phyloP scores from a whole-genome alignment of 441 rosid species.

The Brassica hybrid region DNA sequence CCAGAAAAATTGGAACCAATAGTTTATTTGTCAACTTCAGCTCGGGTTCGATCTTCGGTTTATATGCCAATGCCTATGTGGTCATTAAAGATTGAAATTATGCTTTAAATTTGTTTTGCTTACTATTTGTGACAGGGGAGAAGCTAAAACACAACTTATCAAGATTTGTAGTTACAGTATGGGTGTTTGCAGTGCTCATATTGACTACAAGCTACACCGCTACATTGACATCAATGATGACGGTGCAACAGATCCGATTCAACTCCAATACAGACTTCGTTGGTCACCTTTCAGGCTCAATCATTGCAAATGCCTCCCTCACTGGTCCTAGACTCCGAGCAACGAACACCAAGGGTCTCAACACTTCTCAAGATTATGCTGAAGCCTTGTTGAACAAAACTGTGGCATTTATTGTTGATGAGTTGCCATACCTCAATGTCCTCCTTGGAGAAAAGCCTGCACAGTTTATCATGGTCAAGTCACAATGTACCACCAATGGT shows the following conservation, averaged over 20 bases:
- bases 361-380: conserved; percentile 26
- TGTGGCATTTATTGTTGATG: conserved; percentile 38
- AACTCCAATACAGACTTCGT: conserved; percentile 32
- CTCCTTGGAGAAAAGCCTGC: conserved; percentile 28
- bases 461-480: conserved; percentile 32
- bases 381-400: conserved; percentile 34
- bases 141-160: conserved; percentile 49
- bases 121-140: conserved; percentile 31
- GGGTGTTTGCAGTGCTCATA: conserved; percentile 55
- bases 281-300: conserved; percentile 23
- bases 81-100: no score
- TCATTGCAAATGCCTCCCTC: background rate
- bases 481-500: conserved; percentile 33
- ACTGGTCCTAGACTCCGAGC: background rate
- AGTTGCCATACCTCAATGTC: conserved; percentile 39
- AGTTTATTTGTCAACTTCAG: no score
- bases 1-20: no score
- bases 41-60: background rate
- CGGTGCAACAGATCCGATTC: conserved; percentile 39
- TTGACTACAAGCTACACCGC: conserved; percentile 53
- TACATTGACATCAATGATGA: conserved; percentile 52
- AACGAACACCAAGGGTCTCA: background rate
- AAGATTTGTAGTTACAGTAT: conserved; percentile 46
- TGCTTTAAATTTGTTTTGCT: background rate
- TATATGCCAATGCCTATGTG: no score